A percentile compares a stretch with the other conserved stretches of the same genome.
Evolutionary conservation across 2,329 filamentous ascomycete genomes (phyloP).

Genomic region (Penicillium rolfsii): DNA sequence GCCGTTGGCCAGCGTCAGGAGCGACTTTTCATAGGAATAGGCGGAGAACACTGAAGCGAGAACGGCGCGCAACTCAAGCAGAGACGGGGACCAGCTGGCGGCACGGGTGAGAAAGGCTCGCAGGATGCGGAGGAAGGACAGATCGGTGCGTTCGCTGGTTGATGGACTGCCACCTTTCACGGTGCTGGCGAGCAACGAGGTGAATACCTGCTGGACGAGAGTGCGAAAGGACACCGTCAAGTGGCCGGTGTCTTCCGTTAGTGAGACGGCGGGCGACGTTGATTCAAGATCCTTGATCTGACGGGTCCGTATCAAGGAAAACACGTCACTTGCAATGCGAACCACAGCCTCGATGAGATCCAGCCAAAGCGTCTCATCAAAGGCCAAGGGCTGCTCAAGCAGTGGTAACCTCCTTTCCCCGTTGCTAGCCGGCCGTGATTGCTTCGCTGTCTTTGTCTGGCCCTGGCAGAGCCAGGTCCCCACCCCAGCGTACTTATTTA

Average conservation of each 20-base stretch:
- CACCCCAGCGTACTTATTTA: slow-evolving; percentile 89
- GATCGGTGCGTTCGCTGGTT: slow-evolving; percentile 52
- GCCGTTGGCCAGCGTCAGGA: slow-evolving; percentile 80
- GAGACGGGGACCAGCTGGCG: slow-evolving; percentile 76
- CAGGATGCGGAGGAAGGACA: slow-evolving; percentile 86
- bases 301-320: slow-evolving; percentile 55
- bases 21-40: slow-evolving; percentile 91
- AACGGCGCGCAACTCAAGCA: slow-evolving; percentile 83
- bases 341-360: slow-evolving; percentile 67
- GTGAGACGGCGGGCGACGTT: slow-evolving; percentile 13
- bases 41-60: slow-evolving; percentile 89
- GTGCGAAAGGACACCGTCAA: slow-evolving; percentile 70
- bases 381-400: slow-evolving; percentile 59
- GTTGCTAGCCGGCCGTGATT: slow-evolving; percentile 36
- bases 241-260: slow-evolving; percentile 41
- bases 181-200: slow-evolving; percentile 77
- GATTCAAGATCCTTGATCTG: slow-evolving; percentile 30
- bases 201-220: slow-evolving; percentile 88
- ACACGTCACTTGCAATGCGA: slow-evolving; percentile 65
- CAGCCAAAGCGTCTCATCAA: slow-evolving; percentile 68
- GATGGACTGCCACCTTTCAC: slow-evolving; percentile 52
- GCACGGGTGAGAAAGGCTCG: slow-evolving; percentile 85
- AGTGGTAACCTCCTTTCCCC: slow-evolving; percentile 47
- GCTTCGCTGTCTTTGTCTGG: slow-evolving; percentile 67
- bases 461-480: slow-evolving; percentile 95